phyloP scores from a whole-genome alignment of 768 basidiomycete genomes.

The Crepidotus variabilis region DNA sequence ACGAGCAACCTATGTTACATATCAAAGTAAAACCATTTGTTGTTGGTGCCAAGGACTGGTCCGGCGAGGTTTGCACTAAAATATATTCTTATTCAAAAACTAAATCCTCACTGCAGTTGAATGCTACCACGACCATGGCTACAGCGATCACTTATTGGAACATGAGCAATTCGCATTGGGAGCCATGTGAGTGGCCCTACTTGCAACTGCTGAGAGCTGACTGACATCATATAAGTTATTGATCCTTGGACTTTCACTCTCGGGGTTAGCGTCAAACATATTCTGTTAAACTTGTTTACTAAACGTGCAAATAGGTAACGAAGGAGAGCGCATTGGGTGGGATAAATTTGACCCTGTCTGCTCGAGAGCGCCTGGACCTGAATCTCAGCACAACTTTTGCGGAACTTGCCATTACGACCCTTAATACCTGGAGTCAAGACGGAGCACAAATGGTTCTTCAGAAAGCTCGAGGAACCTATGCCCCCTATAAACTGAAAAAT shows the following conservation, averaged over 20 bases:
- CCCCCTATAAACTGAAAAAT: slow-evolving; percentile 91
- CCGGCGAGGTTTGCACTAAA: slow-evolving; percentile 62
- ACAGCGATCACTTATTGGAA: slow-evolving; percentile 95
- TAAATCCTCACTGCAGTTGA: slow-evolving; percentile 48
- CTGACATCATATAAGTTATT: slow-evolving; percentile 54
- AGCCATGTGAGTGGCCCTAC: slow-evolving; percentile 61
- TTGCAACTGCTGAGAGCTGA: neutral
- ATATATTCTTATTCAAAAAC: neutral
- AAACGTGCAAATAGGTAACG: slow-evolving; percentile 37
- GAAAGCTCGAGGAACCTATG: slow-evolving; percentile 81
- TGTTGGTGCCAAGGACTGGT: slow-evolving; percentile 88
- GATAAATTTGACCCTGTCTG: slow-evolving; percentile 58
- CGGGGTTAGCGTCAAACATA: slow-evolving; percentile 37
- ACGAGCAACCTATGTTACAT: slow-evolving; percentile 93
- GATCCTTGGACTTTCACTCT: slow-evolving; percentile 93
- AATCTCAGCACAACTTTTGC: slow-evolving; percentile 90
- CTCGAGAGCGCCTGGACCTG: slow-evolving; percentile 82
- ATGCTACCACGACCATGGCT: slow-evolving; percentile 77
- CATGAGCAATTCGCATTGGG: slow-evolving; percentile 96
- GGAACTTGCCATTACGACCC: slow-evolving; percentile 73
- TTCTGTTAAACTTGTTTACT: slow-evolving; percentile 3
- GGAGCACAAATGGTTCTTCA: slow-evolving; percentile 60
- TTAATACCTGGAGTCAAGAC: slow-evolving; percentile 74
- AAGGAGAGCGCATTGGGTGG: slow-evolving; percentile 49
- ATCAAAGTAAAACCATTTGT: slow-evolving; percentile 83